Percentiles rank a stretch among this genome's conserved stretches.
phyloP scores from a whole-genome alignment of 306 rosid species.

The Glycine latifolia region DNA sequence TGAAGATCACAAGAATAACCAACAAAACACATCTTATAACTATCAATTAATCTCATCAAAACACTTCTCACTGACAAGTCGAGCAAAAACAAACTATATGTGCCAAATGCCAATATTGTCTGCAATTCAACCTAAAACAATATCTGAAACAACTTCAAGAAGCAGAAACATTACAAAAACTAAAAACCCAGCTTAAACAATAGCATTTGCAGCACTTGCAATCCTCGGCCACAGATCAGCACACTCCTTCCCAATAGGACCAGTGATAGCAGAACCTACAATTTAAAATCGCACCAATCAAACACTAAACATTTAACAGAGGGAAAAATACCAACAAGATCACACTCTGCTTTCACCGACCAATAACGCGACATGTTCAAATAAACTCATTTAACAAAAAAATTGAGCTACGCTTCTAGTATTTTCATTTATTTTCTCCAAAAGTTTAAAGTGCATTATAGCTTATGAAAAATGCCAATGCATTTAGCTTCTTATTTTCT shows the following conservation, averaged over 20 bases:
- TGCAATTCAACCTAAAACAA: constrained; percentile 33
- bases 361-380: neutral
- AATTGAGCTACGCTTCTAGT: too few species aligned
- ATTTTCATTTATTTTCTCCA: too few species aligned
- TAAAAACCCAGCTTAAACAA: constrained; percentile 53
- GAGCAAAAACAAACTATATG: neutral
- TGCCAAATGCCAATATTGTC: neutral
- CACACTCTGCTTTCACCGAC: neutral
- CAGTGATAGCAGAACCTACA: constrained; percentile 87
- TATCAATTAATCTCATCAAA: constrained; percentile 29
- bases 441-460: too few species aligned
- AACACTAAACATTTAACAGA: neutral
- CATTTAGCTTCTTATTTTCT: too few species aligned
- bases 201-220: constrained; percentile 94
- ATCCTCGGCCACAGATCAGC: constrained; percentile 96
- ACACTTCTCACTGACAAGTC: constrained; percentile 10
- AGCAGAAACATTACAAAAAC: constrained; percentile 19
- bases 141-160: neutral
- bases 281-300: neutral
- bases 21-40: neutral
- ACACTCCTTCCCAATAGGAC: constrained; percentile 91
- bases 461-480: too few species aligned
- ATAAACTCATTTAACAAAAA: too few species aligned
- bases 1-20: neutral
- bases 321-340: neutral